phyloP scores from a whole-genome alignment of 495 filamentous ascomycete species.

The Oleoguttula mirabilis region DNA sequence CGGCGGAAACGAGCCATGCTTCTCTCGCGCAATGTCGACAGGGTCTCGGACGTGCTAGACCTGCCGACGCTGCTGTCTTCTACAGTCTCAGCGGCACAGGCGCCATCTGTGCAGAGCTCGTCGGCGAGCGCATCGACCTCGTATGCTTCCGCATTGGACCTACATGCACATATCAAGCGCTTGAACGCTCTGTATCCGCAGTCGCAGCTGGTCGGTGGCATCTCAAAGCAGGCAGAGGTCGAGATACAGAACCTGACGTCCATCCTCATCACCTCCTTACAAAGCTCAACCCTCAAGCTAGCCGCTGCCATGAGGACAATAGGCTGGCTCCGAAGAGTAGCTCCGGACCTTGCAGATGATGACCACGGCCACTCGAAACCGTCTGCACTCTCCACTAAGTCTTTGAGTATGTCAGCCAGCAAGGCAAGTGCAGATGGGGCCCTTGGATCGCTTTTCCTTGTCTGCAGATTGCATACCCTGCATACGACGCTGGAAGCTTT shows the following conservation, averaged over 20 bases:
- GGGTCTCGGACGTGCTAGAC: constrained; percentile 82
- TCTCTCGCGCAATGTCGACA: constrained; percentile 78
- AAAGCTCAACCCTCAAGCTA: constrained; percentile 68
- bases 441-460: constrained; percentile 74
- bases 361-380: not conserved
- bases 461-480: constrained; percentile 72
- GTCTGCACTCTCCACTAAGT: not conserved
- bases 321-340: constrained; percentile 77
- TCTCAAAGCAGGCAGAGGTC: constrained; percentile 66
- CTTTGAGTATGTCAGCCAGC: constrained; percentile 3
- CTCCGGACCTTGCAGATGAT: constrained; percentile 50
- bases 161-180: constrained; percentile 86
- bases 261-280: constrained; percentile 67
- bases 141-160: constrained; percentile 81
- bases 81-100: constrained; percentile 46
- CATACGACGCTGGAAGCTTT: constrained; percentile 70
- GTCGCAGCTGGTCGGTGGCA: constrained; percentile 59
- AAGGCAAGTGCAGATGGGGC: constrained; percentile 37
- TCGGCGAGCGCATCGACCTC: constrained; percentile 48
- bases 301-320: constrained; percentile 85
- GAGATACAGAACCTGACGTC: constrained; percentile 84
- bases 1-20: constrained; percentile 70
- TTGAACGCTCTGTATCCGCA: constrained; percentile 71
- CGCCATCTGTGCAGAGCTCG: constrained; percentile 9
- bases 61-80: constrained; percentile 76